These are phyloP conservation scores for Eutrema salsugineum DNA, from an alignment of 441 rosid genomes.

Conservation along the genomic window DNA sequence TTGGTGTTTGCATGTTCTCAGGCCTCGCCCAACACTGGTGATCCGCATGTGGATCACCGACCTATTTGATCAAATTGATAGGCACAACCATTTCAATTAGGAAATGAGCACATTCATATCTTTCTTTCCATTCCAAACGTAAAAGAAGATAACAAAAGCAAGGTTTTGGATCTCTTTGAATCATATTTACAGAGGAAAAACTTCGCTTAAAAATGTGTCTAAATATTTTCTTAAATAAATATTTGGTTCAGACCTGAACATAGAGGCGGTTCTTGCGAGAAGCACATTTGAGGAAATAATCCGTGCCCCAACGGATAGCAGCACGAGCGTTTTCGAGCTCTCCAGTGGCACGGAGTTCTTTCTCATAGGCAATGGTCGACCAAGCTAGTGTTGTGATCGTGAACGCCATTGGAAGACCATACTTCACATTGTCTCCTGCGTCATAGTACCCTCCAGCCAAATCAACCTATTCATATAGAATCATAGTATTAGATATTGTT, in stretches of 20 bases:
- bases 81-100: background rate
- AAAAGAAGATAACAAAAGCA: background rate
- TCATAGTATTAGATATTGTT: background rate
- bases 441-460: constrained; percentile 90
- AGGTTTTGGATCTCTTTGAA: background rate
- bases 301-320: constrained; percentile 87
- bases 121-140: background rate
- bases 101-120: background rate
- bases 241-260: constrained; percentile 53
- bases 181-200: background rate
- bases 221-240: background rate
- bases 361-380: constrained; percentile 48
- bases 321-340: constrained; percentile 44
- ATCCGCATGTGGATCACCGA: constrained; percentile 76
- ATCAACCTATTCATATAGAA: constrained; percentile 46
- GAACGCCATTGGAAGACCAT: constrained; percentile 89
- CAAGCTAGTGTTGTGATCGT: constrained; percentile 78
- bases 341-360: constrained; percentile 48
- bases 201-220: background rate
- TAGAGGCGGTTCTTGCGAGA: constrained; percentile 44
- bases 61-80: constrained; percentile 37
- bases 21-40: constrained; percentile 89
- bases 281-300: constrained; percentile 75
- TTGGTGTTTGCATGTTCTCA: constrained; percentile 69
- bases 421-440: constrained; percentile 95